Evolutionary conservation across 2,329 filamentous ascomycete genomes (phyloP).

Genomic region (Colletotrichum spinosum): DNA sequence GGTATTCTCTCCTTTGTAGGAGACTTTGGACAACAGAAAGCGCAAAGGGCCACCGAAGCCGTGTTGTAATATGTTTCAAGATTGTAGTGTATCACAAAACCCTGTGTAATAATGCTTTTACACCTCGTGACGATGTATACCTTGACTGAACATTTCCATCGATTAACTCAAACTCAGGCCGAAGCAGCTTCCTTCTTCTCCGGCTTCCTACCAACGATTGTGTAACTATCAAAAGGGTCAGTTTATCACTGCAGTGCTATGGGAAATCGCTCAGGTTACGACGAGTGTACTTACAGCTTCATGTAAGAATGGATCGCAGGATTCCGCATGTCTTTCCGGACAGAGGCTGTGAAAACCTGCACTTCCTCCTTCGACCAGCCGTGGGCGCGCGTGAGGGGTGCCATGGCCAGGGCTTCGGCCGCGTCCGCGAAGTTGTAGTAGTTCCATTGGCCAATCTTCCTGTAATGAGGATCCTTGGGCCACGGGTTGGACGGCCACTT

Average conservation of each 20-base stretch:
- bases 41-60: too few species aligned
- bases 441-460: slow-evolving; percentile 45
- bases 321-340: slow-evolving; percentile 45
- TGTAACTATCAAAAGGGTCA: not conserved
- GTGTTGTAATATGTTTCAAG: too few species aligned
- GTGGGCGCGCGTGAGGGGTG: slow-evolving; percentile 45
- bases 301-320: slow-evolving; percentile 46
- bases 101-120: too few species aligned
- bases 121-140: too few species aligned
- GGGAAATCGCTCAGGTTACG: not conserved
- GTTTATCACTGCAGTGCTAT: not conserved
- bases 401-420: slow-evolving; percentile 49
- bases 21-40: too few species aligned
- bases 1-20: too few species aligned
- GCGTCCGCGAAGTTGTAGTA: slow-evolving; percentile 41
- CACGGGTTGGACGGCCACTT: slow-evolving; percentile 48
- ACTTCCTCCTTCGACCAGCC: slow-evolving; percentile 46
- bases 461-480: slow-evolving; percentile 46
- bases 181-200: not conserved
- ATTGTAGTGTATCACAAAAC: too few species aligned
- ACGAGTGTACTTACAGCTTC: slow-evolving; percentile 40
- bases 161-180: too few species aligned
- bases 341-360: slow-evolving; percentile 44
- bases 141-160: too few species aligned
- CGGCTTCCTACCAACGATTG: slow-evolving; percentile 6